Conservation (phyloP, 305 asterid genomes). For the Nicotiana rustica region DNA sequence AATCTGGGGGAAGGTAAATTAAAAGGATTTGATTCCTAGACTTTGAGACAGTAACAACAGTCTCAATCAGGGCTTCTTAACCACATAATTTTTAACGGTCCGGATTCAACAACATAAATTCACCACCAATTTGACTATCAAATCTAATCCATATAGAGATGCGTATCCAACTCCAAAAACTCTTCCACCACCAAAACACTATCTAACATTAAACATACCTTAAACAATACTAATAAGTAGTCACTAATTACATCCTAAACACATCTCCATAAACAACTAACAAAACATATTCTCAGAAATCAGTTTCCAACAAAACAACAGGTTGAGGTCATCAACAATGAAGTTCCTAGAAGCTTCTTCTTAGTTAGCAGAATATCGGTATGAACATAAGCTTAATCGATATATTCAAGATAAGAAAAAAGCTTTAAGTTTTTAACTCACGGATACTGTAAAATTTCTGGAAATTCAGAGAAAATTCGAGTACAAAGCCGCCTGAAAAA, state of each 20-base stretch:
- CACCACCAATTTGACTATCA: conserved; percentile 28
- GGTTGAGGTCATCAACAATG: no score
- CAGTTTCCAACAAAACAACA: no score
- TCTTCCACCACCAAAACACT: neutral
- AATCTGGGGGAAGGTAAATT: neutral
- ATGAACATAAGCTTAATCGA: neutral
- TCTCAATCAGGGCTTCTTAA: neutral
- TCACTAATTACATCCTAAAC: neutral
- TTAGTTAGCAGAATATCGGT: neutral
- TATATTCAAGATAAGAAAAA: neutral
- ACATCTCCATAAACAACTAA: no score
- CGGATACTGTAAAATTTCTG: neutral
- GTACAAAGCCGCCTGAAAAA: neutral
- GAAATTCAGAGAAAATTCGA: neutral
- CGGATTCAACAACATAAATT: neutral
- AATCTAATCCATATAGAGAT: neutral
- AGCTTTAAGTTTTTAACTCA: neutral
- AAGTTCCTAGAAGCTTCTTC: neutral
- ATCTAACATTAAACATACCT: neutral
- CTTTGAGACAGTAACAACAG: neutral
- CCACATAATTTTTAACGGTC: neutral
- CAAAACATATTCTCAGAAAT: no score
- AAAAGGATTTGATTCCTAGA: conserved; percentile 22
- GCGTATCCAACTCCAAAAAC: conserved; percentile 5
- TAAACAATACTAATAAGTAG: neutral